Percentiles rank a stretch among this genome's conserved stretches.
These are phyloP conservation scores for Cryptococcus sp. DNA, from an alignment of 1,284 basidiomycete genomes.

Conservation along the genomic window DNA sequence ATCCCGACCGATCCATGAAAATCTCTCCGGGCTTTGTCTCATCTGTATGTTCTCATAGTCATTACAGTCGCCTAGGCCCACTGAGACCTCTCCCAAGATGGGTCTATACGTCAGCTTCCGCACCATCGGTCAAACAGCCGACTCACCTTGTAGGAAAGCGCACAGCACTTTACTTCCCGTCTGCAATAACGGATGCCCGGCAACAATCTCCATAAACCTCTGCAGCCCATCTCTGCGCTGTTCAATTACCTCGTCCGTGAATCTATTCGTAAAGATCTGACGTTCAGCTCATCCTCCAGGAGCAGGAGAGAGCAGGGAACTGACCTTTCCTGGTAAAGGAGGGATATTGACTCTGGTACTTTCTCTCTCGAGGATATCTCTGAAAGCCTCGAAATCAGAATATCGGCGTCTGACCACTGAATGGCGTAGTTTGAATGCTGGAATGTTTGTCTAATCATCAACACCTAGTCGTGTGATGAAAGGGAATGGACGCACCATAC, in stretches of 20 bases:
- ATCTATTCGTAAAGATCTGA: slow-evolving; percentile 83
- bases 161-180: slow-evolving; percentile 96
- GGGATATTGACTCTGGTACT: slow-evolving; percentile 96
- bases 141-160: slow-evolving; percentile 77
- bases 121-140: not conserved
- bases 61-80: slow-evolving; percentile 26
- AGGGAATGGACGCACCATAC: slow-evolving; percentile 65
- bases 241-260: slow-evolving; percentile 97
- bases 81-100: slow-evolving; percentile 45
- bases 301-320: slow-evolving; percentile 1
- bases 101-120: slow-evolving; percentile 24
- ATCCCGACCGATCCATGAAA: too few relatives aligned
- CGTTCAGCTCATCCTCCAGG: not conserved
- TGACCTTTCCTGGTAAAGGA: slow-evolving; percentile 80
- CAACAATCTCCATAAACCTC: slow-evolving; percentile 91
- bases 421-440: slow-evolving; percentile 94
- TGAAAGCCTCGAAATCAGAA: slow-evolving; percentile 98
- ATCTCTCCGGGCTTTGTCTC: too few relatives aligned
- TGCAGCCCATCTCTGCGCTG: slow-evolving; percentile 86
- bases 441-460: slow-evolving; percentile 84
- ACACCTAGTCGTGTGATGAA: not conserved
- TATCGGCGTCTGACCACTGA: slow-evolving; percentile 92
- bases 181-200: slow-evolving; percentile 93
- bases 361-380: slow-evolving; percentile 95
- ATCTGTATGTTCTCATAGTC: too few relatives aligned